Percentiles rank a stretch among this genome's conserved stretches.
Conservation (phyloP, 2,329 filamentous ascomycete species). For the Phyllosticta citrichinensis region DNA sequence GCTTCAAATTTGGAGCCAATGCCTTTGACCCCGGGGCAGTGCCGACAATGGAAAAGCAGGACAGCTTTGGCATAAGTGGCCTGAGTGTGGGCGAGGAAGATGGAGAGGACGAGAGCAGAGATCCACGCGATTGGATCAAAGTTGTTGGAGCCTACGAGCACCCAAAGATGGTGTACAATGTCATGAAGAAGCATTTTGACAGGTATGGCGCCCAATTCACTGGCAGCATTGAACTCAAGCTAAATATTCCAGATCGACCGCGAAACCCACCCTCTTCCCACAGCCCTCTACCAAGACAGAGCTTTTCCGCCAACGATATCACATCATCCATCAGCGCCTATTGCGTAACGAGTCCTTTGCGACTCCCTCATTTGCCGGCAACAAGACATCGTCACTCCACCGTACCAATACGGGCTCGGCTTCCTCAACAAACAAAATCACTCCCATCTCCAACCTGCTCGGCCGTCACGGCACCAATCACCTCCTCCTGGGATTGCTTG, state of each 20-base stretch:
- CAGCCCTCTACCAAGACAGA: constrained; percentile 70
- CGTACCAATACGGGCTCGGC: constrained; percentile 46
- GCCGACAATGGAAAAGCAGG: constrained; percentile 48
- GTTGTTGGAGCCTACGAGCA: constrained; percentile 78
- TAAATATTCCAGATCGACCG: constrained; percentile 25
- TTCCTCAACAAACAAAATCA: constrained; percentile 66
- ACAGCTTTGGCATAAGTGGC: constrained; percentile 50
- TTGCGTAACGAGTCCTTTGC: constrained; percentile 92
- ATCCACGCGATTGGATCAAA: constrained; percentile 75
- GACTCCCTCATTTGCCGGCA: constrained; percentile 60
- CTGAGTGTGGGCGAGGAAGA: constrained; percentile 46
- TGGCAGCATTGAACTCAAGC: background rate
- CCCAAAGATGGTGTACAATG: constrained; percentile 67
- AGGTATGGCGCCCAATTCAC: constrained; percentile 36
- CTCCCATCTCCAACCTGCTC: constrained; percentile 64
- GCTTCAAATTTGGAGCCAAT: constrained; percentile 49
- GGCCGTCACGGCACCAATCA: constrained; percentile 78
- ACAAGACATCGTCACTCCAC: constrained; percentile 40
- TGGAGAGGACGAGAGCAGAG: constrained; percentile 49
- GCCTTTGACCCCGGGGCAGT: constrained; percentile 19
- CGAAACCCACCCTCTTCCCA: constrained; percentile 48
- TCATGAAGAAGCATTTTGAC: constrained; percentile 83
- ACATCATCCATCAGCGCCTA: constrained; percentile 83
- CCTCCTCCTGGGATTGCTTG: constrained; percentile 76
- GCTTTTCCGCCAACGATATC: constrained; percentile 81